Percentiles rank a stretch among this genome's conserved stretches.
Evolutionary conservation across 805 yeast genomes (phyloP).

Genomic region (Torulaspora gathmanii): DNA sequence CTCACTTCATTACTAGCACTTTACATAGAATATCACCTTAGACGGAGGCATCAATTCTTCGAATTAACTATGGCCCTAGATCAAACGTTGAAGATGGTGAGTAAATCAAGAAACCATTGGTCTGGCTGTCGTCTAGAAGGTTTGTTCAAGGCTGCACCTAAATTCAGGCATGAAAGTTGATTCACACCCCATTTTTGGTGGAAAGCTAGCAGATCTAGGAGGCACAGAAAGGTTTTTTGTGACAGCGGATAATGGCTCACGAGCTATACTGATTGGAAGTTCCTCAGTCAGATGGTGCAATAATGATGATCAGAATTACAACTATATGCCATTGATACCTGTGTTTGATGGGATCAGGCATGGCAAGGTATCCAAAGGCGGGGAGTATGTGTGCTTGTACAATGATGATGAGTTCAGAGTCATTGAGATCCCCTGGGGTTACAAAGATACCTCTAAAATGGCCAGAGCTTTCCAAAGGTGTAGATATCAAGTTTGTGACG

Average conservation of each 20-base stretch:
- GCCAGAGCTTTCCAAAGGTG: conserved; percentile 12
- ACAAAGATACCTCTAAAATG: conserved; percentile 8
- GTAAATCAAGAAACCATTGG: neutral
- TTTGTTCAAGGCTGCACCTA: neutral
- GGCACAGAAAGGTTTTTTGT: conserved; percentile 17
- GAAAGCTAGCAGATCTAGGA: neutral
- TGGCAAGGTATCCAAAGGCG: conserved; percentile 18
- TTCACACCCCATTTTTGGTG: conserved; percentile 12
- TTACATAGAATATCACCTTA: neutral
- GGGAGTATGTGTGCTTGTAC: conserved; percentile 23
- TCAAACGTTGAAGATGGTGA: neutral
- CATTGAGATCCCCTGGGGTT: conserved; percentile 30
- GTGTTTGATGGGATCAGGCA: conserved; percentile 7
- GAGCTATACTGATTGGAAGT: conserved; percentile 20
- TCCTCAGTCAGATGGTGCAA: conserved; percentile 22
- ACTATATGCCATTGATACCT: conserved; percentile 14
- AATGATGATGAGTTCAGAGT: conserved; percentile 17
- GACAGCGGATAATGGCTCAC: conserved; percentile 16
- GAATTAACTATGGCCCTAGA: neutral
- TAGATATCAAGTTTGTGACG: neutral
- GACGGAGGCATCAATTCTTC: neutral
- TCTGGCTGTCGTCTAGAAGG: neutral
- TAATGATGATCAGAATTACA: conserved; percentile 10
- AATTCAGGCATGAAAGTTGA: conserved; percentile 4
- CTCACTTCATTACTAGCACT: conserved; percentile 2